Evolutionary conservation across 306 rosid genomes (phyloP).

Genomic region (Quercus robur): DNA sequence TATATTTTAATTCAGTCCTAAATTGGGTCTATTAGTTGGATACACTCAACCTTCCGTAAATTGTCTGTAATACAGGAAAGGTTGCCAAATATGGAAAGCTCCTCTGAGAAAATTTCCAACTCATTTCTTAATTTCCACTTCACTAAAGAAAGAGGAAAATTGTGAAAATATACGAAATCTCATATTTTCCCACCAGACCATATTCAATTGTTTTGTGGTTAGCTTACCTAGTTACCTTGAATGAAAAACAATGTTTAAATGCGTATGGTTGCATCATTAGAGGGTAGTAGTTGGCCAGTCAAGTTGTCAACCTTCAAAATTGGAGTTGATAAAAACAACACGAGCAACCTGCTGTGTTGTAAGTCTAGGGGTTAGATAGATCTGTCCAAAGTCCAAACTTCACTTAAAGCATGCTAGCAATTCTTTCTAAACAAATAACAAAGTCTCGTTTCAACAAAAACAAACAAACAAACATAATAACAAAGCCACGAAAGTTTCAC

Average conservation of each 20-base stretch:
- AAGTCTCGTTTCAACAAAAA: too few relatives aligned
- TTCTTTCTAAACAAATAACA: too few relatives aligned
- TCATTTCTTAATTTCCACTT: not conserved
- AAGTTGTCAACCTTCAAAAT: not conserved
- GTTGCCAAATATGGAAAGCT: not conserved
- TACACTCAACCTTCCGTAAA: not conserved
- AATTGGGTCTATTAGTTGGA: not conserved
- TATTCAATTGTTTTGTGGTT: not conserved
- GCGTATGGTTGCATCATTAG: not conserved
- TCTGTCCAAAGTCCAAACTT: not conserved
- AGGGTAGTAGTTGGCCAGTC: not conserved
- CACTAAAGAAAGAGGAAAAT: not conserved
- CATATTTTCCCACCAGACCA: not conserved
- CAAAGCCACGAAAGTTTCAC: too few relatives aligned
- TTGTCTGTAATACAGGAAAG: not conserved
- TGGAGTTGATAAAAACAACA: not conserved
- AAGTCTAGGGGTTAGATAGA: not conserved
- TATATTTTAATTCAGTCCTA: too few relatives aligned
- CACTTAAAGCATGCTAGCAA: not conserved
- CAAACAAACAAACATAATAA: too few relatives aligned
- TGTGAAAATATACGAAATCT: not conserved
- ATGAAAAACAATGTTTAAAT: not conserved
- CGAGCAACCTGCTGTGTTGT: not conserved
- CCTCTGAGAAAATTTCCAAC: not conserved
- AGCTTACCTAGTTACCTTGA: not conserved